Conservation (phyloP, 805 yeast genomes). For the Saturnispora saitoi region DNA sequence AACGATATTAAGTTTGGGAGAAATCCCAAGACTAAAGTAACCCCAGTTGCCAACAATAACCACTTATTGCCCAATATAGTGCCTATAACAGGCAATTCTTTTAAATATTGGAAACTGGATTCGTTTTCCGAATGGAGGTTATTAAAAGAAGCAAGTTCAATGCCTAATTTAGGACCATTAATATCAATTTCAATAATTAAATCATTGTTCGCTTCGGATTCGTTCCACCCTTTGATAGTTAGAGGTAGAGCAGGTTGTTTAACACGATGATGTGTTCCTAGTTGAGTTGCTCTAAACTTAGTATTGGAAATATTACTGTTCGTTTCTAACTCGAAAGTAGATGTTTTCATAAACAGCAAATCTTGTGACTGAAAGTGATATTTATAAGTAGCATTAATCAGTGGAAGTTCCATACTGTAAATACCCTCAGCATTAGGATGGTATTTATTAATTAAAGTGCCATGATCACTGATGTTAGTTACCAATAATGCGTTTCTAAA, state of each 20-base stretch:
- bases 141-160: not conserved
- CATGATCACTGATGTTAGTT: not conserved
- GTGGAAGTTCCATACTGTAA: not conserved
- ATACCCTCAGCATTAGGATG: conserved; percentile 1
- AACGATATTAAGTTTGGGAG: conserved; percentile 3
- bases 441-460: not conserved
- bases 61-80: not conserved
- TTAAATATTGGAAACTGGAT: too few species aligned
- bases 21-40: not conserved
- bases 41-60: not conserved
- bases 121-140: not conserved
- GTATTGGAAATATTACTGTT: not conserved
- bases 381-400: not conserved
- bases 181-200: not conserved
- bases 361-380: conserved; percentile 5
- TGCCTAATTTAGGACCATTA: not conserved
- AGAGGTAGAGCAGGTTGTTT: not conserved
- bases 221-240: not conserved
- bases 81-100: not conserved
- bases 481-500: conserved; percentile 2
- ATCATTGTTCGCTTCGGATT: too few species aligned
- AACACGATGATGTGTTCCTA: not conserved
- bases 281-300: not conserved
- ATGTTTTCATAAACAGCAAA: conserved; percentile 5
- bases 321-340: not conserved